Base-by-base conservation (phyloP, 2,329 filamentous ascomycete species). In the Aspergillus fischeri region DNA sequence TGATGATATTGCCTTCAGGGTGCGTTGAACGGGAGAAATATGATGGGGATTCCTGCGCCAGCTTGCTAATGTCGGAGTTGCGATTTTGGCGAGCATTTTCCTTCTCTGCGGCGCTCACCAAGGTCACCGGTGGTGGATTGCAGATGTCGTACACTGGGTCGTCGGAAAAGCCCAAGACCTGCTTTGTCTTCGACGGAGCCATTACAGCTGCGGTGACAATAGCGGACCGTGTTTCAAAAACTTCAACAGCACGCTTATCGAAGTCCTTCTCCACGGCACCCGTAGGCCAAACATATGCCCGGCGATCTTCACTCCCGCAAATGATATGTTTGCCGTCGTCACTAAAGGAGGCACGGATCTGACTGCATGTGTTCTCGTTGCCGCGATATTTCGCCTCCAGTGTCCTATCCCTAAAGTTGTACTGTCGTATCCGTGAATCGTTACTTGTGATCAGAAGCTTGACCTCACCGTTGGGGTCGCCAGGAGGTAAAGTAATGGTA, bases 81-180 rank as follows among this genome's bases (percentile, higher is more conserved):
- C 66, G 66, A n/a, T 60, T 57, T 21, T 56, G 51, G 8, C 28
- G 51, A 7, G 50, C 60, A 38, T 56, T 61, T 27, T 65, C 60
- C 50, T 60, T 59, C 75, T 73, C 17, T 77, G 75, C 60, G 76
- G 78, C 83, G 63, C 88, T 92, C 60, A 92, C 80, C 20, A 97
- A 80, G 6, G 86, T 92, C 17, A 97, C 86, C 0, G 93, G 92
- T 0, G 93, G 94, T 4, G 94, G 94, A 65, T 97, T 97, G 79
- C 94, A 97, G 1, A 97, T 81, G 66, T 97, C 92, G 72, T 92
- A 99, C n/a, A 99, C 84, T 1, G 94, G 92, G 70, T 99, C 92
- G 55, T 91, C 90, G 0, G 92, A 95, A 14, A 84, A 83, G 52
- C 89, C 87, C 0, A 99, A 81, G 2, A 94, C 79, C 67, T 90